Evolutionary conservation across 768 basidiomycete genomes (phyloP).

Genomic region (Stropharia rugosoannulata): DNA sequence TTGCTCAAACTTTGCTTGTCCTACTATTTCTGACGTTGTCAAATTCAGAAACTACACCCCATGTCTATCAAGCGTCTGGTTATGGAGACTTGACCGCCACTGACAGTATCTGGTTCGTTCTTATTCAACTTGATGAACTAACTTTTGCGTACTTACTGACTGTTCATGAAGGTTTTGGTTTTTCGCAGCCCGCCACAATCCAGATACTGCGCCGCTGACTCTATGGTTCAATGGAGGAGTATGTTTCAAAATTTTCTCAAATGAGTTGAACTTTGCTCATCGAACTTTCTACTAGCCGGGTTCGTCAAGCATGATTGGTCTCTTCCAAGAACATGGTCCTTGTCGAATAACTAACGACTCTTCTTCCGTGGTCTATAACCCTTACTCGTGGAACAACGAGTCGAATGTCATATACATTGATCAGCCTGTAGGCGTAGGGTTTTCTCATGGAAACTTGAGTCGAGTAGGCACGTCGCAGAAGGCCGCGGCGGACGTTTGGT

Average conservation of each 20-base stretch:
- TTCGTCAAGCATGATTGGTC: slow-evolving; percentile 57
- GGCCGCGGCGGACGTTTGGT: slow-evolving; percentile 60
- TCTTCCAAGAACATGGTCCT: slow-evolving; percentile 77
- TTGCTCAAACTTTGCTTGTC: not conserved
- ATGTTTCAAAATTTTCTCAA: slow-evolving; percentile 19
- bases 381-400: slow-evolving; percentile 58
- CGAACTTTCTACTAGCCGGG: slow-evolving; percentile 38
- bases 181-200: slow-evolving; percentile 60
- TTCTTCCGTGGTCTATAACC: slow-evolving; percentile 46
- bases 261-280: not conserved
- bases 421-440: slow-evolving; percentile 67
- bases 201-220: slow-evolving; percentile 60
- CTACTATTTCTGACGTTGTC: too few relatives aligned
- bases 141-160: not conserved
- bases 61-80: slow-evolving; percentile 60
- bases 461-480: slow-evolving; percentile 47
- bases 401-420: slow-evolving; percentile 62
- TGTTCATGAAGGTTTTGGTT: slow-evolving; percentile 57
- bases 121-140: not conserved
- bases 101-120: slow-evolving; percentile 56
- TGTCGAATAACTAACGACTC: slow-evolving; percentile 65
- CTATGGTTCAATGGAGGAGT: slow-evolving; percentile 70
- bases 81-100: slow-evolving; percentile 58
- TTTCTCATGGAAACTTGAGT: slow-evolving; percentile 51
- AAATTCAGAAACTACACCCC: slow-evolving; percentile 51